phyloP scores from a whole-genome alignment of 2,329 filamentous ascomycete species.

The Penicillium sp. region DNA sequence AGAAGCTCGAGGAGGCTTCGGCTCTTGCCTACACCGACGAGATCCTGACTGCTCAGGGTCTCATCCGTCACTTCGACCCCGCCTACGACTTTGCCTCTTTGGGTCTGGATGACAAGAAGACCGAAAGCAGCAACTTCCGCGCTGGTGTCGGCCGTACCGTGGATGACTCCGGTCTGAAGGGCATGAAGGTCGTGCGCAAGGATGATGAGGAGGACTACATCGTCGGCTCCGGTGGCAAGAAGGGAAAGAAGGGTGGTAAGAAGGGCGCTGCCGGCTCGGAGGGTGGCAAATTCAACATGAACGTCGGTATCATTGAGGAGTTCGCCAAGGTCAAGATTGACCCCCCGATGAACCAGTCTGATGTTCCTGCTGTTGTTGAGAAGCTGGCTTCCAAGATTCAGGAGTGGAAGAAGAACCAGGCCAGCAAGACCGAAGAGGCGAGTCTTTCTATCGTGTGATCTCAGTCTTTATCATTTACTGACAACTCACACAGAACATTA shows the following conservation, averaged over 20 bases:
- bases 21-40: conserved; percentile 88
- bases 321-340: conserved; percentile 78
- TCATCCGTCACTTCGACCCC: conserved; percentile 90
- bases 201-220: conserved; percentile 87
- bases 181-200: conserved; percentile 77
- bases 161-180: conserved; percentile 78
- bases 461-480: background rate
- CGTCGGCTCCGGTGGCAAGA: conserved; percentile 66
- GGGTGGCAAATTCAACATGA: conserved; percentile 71
- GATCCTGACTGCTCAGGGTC: conserved; percentile 79
- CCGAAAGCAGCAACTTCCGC: conserved; percentile 63
- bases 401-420: conserved; percentile 87
- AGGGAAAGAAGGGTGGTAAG: conserved; percentile 76
- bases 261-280: conserved; percentile 56
- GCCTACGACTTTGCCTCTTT: conserved; percentile 63
- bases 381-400: conserved; percentile 89
- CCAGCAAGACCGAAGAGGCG: conserved; percentile 83
- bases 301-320: conserved; percentile 87
- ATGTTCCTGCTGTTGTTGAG: conserved; percentile 73
- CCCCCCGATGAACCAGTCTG: conserved; percentile 78
- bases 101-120: conserved; percentile 48
- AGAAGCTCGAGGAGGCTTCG: conserved; percentile 49
- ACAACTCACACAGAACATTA: conserved; percentile 69
- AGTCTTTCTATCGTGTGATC: conserved; percentile 35
- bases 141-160: conserved; percentile 78